These are phyloP conservation scores for Scheffersomyces quercinus DNA, from an alignment of 1,139 yeast species.

Conservation along the genomic window DNA sequence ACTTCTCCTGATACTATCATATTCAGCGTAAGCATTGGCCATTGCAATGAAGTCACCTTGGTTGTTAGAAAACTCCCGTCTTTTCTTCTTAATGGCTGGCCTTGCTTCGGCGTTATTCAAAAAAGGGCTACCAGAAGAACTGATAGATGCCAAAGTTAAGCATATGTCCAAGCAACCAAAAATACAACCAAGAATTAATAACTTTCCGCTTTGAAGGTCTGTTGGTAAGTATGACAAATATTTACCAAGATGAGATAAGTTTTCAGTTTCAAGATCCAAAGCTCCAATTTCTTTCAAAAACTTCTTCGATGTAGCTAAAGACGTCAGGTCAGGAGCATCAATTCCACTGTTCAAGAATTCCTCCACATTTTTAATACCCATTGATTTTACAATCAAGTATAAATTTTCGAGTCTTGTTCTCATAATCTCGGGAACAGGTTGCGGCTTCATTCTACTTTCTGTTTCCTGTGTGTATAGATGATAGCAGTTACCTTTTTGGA, in stretches of 20 bases:
- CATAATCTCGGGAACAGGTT: constrained; percentile 87
- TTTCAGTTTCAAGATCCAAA: constrained; percentile 44
- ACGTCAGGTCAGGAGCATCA: constrained; percentile 70
- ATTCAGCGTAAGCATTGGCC: constrained; percentile 57
- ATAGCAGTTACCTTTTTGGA: constrained; percentile 76
- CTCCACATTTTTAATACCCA: constrained; percentile 77
- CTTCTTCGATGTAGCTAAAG: constrained; percentile 63
- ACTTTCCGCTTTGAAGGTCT: constrained; percentile 82
- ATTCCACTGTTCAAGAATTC: constrained; percentile 72
- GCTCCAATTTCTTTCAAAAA: constrained; percentile 75
- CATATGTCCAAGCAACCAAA: constrained; percentile 83
- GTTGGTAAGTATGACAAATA: constrained; percentile 82
- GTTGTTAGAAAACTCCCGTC: constrained; percentile 39
- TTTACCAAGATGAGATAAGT: constrained; percentile 75
- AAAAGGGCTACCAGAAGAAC: constrained; percentile 76
- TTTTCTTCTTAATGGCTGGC: constrained; percentile 56
- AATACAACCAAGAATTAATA: constrained; percentile 74
- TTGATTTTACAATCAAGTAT: constrained; percentile 79
- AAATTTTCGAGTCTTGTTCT: constrained; percentile 82
- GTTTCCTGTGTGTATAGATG: constrained; percentile 72
- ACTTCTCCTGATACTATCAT: constrained; percentile 30
- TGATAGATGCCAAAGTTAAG: constrained; percentile 71
- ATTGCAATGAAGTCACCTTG: constrained; percentile 77
- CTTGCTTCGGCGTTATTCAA: constrained; percentile 61
- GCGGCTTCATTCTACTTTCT: constrained; percentile 58